Evolutionary conservation across 768 basidiomycete species (phyloP).

Genomic region (Kwoniella pini): DNA sequence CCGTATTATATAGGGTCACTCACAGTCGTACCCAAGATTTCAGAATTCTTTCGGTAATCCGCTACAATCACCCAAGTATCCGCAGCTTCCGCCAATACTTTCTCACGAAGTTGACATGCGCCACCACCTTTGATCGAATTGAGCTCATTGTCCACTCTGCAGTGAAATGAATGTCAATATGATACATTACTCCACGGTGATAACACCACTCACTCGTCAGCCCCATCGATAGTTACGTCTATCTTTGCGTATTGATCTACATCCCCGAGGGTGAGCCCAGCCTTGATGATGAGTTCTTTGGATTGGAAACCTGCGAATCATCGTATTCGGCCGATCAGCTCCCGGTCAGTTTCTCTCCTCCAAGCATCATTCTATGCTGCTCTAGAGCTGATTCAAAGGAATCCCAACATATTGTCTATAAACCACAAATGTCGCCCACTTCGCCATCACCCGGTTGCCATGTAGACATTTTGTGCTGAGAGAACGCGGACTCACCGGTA

Average conservation of each 20-base stretch:
- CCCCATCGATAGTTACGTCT: conserved; percentile 97
- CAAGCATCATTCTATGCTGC: no score
- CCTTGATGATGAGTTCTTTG: conserved; percentile 85
- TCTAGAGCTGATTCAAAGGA: no score
- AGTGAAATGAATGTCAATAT: neutral
- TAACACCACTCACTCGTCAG: conserved; percentile 75
- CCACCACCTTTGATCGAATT: conserved; percentile 98
- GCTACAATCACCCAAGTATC: conserved; percentile 89
- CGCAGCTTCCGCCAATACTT: conserved; percentile 95
- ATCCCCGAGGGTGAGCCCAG: conserved; percentile 77
- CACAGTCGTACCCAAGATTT: conserved; percentile 77
- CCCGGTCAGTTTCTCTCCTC: no score
- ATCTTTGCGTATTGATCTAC: conserved; percentile 83
- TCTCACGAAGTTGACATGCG: conserved; percentile 93
- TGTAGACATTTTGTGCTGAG: neutral
- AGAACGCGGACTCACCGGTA: conserved; percentile 62
- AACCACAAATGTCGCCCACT: no score
- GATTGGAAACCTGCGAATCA: conserved; percentile 76
- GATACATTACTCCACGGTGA: conserved; percentile 9
- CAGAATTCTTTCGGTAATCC: conserved; percentile 91
- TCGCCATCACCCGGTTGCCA: no score
- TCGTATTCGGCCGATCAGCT: neutral
- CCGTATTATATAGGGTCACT: conserved; percentile 53
- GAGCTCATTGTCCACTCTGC: conserved; percentile 77
- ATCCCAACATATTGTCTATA: no score